Base-by-base conservation (phyloP, 1,284 basidiomycete species). In the Cryptococcus maquisensis region DNA sequence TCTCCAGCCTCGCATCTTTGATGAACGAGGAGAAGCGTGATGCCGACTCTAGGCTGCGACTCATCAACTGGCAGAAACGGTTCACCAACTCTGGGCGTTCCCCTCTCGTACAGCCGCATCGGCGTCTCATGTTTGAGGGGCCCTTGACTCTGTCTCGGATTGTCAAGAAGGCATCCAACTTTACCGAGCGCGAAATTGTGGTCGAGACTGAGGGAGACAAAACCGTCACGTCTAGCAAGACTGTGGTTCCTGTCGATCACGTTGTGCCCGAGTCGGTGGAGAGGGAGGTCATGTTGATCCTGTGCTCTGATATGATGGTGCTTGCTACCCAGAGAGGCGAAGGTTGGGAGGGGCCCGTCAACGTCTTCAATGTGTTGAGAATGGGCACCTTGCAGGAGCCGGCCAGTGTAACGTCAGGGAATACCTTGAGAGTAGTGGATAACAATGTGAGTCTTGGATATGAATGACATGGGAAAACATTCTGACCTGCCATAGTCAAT, bases 21-120 rank as follows among this genome's bases (percentile, higher is more conserved):
- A 95, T 97, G 90, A 97, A 97, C 74, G 93, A 97, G 77, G 90
- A 91, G 61, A 96, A 96, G 76, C 85, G 93, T 16, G 93, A 96
- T 66, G 83, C 90, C 3, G 93, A 97, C 76, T 91, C 89, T 4
- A 82, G 94, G 35, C 82, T 86, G 37, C 88, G 90, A 66, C 82
- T 97, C 28, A 88, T 94, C 21, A 84, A 87, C 66, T 78, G 96
- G 96, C 95, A 98, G 78, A 76, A 86, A 49, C 82, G 90, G 63
- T 96, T 98, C 67, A 82, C 86, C 41, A 91, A 90, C 24, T 87
- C 84, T 66, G 96, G 96, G 73, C 90, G 92, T 3, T 94, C 90
- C 56, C 94, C 96, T 10, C 80, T 99, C 41, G 96, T 99, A 26
- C 96, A 98, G 74, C 96, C 95, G 15, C 96, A 99, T 79, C 85